A percentile compares a stretch with the other conserved stretches of the same genome.
Evolutionary conservation across 2,329 filamentous ascomycete genomes (phyloP).

Genomic region (Botrytis fabae): DNA sequence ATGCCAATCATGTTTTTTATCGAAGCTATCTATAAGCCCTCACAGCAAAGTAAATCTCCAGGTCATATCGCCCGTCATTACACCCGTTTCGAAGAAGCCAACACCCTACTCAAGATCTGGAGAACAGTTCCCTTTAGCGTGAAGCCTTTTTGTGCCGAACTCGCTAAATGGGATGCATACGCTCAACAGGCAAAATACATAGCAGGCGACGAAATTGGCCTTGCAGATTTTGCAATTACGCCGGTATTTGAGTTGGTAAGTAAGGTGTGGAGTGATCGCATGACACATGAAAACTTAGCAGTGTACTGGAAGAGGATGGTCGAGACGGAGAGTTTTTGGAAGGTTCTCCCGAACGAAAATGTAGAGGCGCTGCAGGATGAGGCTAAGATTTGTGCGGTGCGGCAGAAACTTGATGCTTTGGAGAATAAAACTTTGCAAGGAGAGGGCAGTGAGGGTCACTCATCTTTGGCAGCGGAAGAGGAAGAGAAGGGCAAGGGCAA

Average conservation of each 20-base stretch:
- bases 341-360: slow-evolving; percentile 24
- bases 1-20: slow-evolving; percentile 60
- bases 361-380: neutral
- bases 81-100: slow-evolving; percentile 34
- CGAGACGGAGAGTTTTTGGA: slow-evolving; percentile 28
- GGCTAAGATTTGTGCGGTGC: neutral
- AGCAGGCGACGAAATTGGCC: slow-evolving; percentile 44
- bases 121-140: slow-evolving; percentile 29
- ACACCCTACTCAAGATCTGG: slow-evolving; percentile 33
- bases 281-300: slow-evolving; percentile 39
- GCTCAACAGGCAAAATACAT: slow-evolving; percentile 44
- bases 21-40: slow-evolving; percentile 51
- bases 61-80: slow-evolving; percentile 35
- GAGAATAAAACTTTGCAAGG: neutral
- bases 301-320: slow-evolving; percentile 32
- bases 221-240: slow-evolving; percentile 60
- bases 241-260: slow-evolving; percentile 53
- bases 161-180: slow-evolving; percentile 34
- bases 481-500: neutral
- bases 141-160: slow-evolving; percentile 36
- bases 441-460: neutral
- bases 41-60: slow-evolving; percentile 15
- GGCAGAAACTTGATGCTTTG: neutral
- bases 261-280: slow-evolving; percentile 39
- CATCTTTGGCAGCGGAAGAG: neutral